phyloP scores from a whole-genome alignment of 2,329 filamentous ascomycete genomes.

The Elsinoe fawcettii region DNA sequence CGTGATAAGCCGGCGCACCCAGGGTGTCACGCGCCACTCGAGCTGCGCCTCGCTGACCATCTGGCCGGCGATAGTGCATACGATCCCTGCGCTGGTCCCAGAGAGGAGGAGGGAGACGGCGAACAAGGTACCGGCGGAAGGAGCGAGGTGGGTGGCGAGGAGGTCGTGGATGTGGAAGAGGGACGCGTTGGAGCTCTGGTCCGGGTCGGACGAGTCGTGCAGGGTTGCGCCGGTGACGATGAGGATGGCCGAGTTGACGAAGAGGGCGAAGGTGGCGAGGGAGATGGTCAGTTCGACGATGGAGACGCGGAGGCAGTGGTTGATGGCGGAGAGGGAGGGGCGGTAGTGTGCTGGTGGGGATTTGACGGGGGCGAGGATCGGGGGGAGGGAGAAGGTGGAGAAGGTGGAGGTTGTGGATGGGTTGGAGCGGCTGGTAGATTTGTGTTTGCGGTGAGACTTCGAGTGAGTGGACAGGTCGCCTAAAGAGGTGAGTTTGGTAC shows the following conservation, averaged over 20 bases:
- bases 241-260: constrained; percentile 30
- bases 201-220: constrained; percentile 37
- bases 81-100: constrained; percentile 72
- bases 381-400: constrained; percentile 16
- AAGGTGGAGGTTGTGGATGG: constrained; percentile 16
- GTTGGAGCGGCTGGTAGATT: constrained; percentile 24
- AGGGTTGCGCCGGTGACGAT: constrained; percentile 54
- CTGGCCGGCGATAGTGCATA: constrained; percentile 83
- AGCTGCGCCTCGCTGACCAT: constrained; percentile 82
- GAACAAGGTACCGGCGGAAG: constrained; percentile 74
- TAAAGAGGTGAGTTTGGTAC: neutral
- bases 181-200: constrained; percentile 52
- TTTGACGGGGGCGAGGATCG: constrained; percentile 23
- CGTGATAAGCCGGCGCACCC: constrained; percentile 71
- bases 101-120: constrained; percentile 72
- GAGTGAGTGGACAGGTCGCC: neutral
- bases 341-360: constrained; percentile 28
- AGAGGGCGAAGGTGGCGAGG: constrained; percentile 27
- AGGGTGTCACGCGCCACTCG: constrained; percentile 65
- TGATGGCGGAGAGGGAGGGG: constrained; percentile 67
- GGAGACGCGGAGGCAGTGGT: constrained; percentile 56
- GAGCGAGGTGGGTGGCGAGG: constrained; percentile 59
- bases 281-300: constrained; percentile 47
- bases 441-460: constrained; percentile 39
- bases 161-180: constrained; percentile 77